phyloP scores from a whole-genome alignment of 2,329 filamentous ascomycete species.

The Chaetomiaceae sp. region DNA sequence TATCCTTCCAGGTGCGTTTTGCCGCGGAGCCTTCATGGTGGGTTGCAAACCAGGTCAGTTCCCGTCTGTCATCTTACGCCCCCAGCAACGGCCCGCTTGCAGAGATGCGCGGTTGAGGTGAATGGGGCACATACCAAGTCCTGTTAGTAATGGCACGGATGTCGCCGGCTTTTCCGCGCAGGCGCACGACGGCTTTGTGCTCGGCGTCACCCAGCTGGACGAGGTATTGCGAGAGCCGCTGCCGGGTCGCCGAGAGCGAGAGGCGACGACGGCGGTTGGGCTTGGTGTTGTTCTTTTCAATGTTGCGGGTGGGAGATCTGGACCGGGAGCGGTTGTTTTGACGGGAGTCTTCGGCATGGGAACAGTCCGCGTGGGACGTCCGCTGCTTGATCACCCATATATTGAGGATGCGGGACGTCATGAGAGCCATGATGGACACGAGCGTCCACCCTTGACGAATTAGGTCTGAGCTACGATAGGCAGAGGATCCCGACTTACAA shows the following conservation, averaged over 20 bases:
- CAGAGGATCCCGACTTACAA: slow-evolving; percentile 31
- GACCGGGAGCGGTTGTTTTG: neutral
- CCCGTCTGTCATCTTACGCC: no score
- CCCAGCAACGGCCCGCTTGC: no score
- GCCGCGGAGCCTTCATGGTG: slow-evolving; percentile 50
- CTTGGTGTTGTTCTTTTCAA: neutral
- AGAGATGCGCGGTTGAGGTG: no score
- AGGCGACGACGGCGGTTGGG: neutral
- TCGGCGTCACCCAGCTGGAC: slow-evolving; percentile 30
- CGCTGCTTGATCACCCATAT: slow-evolving; percentile 54
- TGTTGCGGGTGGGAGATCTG: neutral
- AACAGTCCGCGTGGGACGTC: slow-evolving; percentile 23
- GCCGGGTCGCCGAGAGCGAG: neutral
- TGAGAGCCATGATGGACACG: slow-evolving; percentile 43
- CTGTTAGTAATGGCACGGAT: slow-evolving; percentile 56
- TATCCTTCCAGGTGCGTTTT: slow-evolving; percentile 49
- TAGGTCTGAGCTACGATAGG: neutral
- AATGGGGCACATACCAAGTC: slow-evolving; percentile 36
- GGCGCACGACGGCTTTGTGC: slow-evolving; percentile 44
- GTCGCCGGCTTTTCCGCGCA: slow-evolving; percentile 52
- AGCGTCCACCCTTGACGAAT: slow-evolving; percentile 43
- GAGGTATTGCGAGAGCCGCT: neutral
- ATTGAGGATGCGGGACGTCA: slow-evolving; percentile 52
- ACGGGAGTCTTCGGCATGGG: neutral
- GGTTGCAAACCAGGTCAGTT: no score